Base-by-base conservation (phyloP, 345 rosid genomes). In the Eucalyptus fibrosa region DNA sequence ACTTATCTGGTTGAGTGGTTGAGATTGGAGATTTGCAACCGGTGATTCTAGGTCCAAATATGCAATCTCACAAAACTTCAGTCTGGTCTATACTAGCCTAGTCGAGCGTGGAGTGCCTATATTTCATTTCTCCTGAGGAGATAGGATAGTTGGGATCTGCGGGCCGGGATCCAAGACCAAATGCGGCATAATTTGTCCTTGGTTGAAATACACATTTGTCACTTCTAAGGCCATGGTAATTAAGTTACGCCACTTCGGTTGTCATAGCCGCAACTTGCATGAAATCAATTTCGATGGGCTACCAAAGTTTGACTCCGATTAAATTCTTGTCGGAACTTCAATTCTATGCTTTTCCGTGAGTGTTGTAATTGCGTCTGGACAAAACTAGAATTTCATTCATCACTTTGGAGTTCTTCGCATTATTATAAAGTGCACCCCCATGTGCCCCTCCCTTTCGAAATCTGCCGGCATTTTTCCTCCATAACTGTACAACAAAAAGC, bases 31-130 rank as follows among this genome's bases (percentile, higher is more conserved):
- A 0, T 3, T 28, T 0, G 12, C 6, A n/a, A 15, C 40, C 0
- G 1, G 12, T 8, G 21, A 8, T 67, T 28, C 77, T 16, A 30
- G 5, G 77, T 65, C 77, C 6, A 65, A n/a, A 65, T 30, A 67
- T 0, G 2, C 21, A 18, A 3, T 32, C 12, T 8, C 12, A 0
- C 80, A 30, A 69, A 32, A 32, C 42, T 32, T 34, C 24, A 0
- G 13, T 21, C 42, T 18, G 0, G 12, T 8, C 81, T 69, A 37
- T 69, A 3, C 40, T 65, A 65, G 77, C 77, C 40, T 65, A n/a
- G 77, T 65, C 10, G 21, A 32, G 77, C 2, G 1, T n/a, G 40
- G 2, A 30, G 77, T 65, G 77, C 3, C 13, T 34, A 34, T 34
- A 18, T 69, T n/a, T 3, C 44, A 8, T 7, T 32, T 34, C 42